Evolutionary conservation across 108 stramenopile species (phyloP), one percentile per base, ranked within the genome.

Genomic region (Stephanodiscus minutulus): DNA sequence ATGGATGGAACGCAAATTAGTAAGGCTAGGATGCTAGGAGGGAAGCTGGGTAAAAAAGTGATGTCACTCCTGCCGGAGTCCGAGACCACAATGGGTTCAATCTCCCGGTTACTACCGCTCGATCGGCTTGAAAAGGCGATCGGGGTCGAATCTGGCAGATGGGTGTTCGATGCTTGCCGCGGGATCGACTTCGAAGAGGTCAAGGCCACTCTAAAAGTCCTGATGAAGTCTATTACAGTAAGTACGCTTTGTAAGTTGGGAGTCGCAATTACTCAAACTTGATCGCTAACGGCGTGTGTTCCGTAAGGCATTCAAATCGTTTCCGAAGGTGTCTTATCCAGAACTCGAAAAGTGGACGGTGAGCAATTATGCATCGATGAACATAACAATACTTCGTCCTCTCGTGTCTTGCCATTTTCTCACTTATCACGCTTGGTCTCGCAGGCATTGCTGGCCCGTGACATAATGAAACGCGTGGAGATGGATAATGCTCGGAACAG

Each of bases 21-120:
- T 44, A 95, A 95, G 68, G 87, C 86, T 36, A 81, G 93, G 5
- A 83, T 91, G 82, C 81, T 95, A 47, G 93, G 93, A 36, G 93
- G 93, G n/a, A 92, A 92, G 53, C 55, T 92, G 13, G 93, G 93
- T 17, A 89, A 86, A 61, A 64, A 76, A 39, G 82, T 84, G 3
- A 48, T 66, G 37, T 68, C 74, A 10, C 83, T 91, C 2, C 47
- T 84, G 20, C 85, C 85, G 39, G 67, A 74, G 28, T 29, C 36
- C 24, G 71, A 77, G 57, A 59, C 70, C 24, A 85, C 81, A 28
- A 77, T 85, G 78, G 85, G 82, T 33, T 81, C 77, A 13, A 73
- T 87, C 33, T 75, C 86, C 24, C 63, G 76, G 35, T 68, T 85
- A 37, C 53, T 95, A 18, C 73, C 89, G n/a, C 58, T 95, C 9